Base-by-base conservation (phyloP, 1,284 basidiomycete genomes). In the Pyrrhoderma lamaoense region DNA sequence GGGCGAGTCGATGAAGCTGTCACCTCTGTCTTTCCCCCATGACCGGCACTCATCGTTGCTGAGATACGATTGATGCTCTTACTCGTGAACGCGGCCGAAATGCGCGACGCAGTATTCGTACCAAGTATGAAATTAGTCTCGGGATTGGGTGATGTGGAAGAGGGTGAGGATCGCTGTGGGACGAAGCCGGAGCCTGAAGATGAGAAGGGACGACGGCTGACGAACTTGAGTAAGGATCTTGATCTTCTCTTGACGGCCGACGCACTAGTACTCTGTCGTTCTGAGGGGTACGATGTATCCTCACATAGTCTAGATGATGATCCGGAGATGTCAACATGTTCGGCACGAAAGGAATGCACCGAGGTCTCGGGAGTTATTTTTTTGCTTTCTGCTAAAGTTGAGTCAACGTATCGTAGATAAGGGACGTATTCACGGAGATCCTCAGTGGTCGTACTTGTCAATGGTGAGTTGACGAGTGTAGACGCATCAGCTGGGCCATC, bases 161-260 rank as follows among this genome's bases (percentile, higher is more conserved):
- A 9, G 27, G 45, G 47, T 16, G 52, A 46, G 36, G 53, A 11
- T 19, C 49, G 53, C 14, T 39, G 35, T 21, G 53, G 49, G 23
- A 51, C 16, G 43, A 55, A 51, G 13, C 53, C 53, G 13, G 53
- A 25, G 25, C 53, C 40, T 27, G 53, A 51, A 45, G 53, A 51
- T 21, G 53, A 55, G 53, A 55, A 55, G 27, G 53, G 53, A 42
- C 53, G 53, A 43, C 49, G 47, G 34, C 47, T 42, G 42, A 55
- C 53, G 35, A 55, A 55, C 16, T 55, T 55, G 49, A 55, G 53
- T 19, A 55, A 22, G 5, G 53, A 55, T 7, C 53, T 45, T 19
- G 53, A 37, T 3, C 43, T 25, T 18, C 48, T 35, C 34, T 42
- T 19, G 42, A 48, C 22, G 27, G 22, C 37, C 14, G 38, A 40